A percentile compares a stretch with the other conserved stretches of the same genome.
phyloP scores from a whole-genome alignment of 2,329 filamentous ascomycete genomes.

The Aspergillus floridensis region DNA sequence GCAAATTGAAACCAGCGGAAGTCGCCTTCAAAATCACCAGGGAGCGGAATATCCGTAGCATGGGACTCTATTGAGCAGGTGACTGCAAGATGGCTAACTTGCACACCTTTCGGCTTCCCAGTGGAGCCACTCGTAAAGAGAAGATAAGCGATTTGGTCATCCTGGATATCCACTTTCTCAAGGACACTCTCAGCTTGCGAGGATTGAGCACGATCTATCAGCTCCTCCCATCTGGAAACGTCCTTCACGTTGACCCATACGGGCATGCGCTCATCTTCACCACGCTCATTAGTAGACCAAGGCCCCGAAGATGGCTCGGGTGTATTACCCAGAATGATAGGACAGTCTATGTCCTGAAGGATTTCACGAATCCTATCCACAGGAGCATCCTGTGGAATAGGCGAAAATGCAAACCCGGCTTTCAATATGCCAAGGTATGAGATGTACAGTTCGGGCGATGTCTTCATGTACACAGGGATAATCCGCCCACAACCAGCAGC shows the following conservation, averaged over 20 bases:
- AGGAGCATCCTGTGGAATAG: slow-evolving; percentile 39
- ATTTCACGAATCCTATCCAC: slow-evolving; percentile 26
- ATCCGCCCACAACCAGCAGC: slow-evolving; percentile 15
- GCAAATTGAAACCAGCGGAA: slow-evolving; percentile 42
- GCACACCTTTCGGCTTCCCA: slow-evolving; percentile 35
- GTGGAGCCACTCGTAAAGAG: slow-evolving; percentile 38
- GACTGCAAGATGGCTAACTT: slow-evolving; percentile 30
- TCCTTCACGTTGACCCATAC: slow-evolving; percentile 24
- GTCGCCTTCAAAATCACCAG: slow-evolving; percentile 15
- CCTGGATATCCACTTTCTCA: slow-evolving; percentile 12
- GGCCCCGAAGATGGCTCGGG: slow-evolving; percentile 14
- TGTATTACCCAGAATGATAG: slow-evolving; percentile 23
- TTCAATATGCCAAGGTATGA: slow-evolving; percentile 39
- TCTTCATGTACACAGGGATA: slow-evolving; percentile 30
- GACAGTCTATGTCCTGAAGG: slow-evolving; percentile 27
- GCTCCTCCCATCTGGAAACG: slow-evolving; percentile 19
- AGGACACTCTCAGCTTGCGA: neutral
- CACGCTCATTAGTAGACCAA: slow-evolving; percentile 4
- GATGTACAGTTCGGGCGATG: slow-evolving; percentile 39
- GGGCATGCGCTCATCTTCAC: neutral
- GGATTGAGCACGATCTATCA: slow-evolving; percentile 2
- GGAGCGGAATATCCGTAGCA: slow-evolving; percentile 25
- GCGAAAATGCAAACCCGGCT: slow-evolving; percentile 38
- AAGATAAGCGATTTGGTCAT: slow-evolving; percentile 31
- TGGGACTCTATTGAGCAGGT: slow-evolving; percentile 34